These are phyloP conservation scores for Hypoxylon sp. DNA, from an alignment of 2,329 filamentous ascomycete species.

Conservation along the genomic window DNA sequence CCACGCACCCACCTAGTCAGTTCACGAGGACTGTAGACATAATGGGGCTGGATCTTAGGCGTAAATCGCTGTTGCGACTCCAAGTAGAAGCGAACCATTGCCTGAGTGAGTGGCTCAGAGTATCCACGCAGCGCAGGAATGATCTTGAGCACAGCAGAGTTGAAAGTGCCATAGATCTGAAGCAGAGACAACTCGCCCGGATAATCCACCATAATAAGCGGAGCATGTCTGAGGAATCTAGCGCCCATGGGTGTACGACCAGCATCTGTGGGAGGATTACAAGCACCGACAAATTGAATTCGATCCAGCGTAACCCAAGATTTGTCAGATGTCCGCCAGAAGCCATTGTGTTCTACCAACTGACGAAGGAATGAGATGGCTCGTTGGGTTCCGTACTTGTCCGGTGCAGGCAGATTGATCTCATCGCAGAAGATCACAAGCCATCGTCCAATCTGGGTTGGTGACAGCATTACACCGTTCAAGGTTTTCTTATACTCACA, in stretches of 20 bases:
- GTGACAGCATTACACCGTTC: slow-evolving; percentile 94
- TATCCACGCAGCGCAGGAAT: slow-evolving; percentile 96
- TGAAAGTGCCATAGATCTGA: slow-evolving; percentile 99
- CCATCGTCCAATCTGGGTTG: slow-evolving; percentile 97
- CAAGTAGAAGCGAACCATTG: slow-evolving; percentile 97
- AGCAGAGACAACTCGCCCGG: slow-evolving; percentile 93
- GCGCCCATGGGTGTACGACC: slow-evolving; percentile 95
- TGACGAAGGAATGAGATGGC: slow-evolving; percentile 98
- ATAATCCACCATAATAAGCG: slow-evolving; percentile 99
- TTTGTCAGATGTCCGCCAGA: slow-evolving; percentile 98
- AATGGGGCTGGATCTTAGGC: slow-evolving; percentile 96
- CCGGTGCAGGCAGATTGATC: slow-evolving; percentile 97
- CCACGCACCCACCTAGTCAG: slow-evolving; percentile 97
- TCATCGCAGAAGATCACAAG: slow-evolving; percentile 99
- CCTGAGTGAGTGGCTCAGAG: slow-evolving; percentile 91
- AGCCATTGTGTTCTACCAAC: slow-evolving; percentile 98
- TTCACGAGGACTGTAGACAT: slow-evolving; percentile 99
- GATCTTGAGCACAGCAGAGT: slow-evolving; percentile 95
- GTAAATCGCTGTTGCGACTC: slow-evolving; percentile 97
- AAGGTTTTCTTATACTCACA: slow-evolving; percentile 99
- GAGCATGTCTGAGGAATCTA: slow-evolving; percentile 94
- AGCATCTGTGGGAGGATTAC: slow-evolving; percentile 97
- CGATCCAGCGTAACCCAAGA: slow-evolving; percentile 97
- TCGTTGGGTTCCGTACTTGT: slow-evolving; percentile 97
- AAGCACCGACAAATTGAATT: slow-evolving; percentile 98